Conservation (phyloP, 2,329 filamentous ascomycete genomes). For the Chaetothyriales sp. region DNA sequence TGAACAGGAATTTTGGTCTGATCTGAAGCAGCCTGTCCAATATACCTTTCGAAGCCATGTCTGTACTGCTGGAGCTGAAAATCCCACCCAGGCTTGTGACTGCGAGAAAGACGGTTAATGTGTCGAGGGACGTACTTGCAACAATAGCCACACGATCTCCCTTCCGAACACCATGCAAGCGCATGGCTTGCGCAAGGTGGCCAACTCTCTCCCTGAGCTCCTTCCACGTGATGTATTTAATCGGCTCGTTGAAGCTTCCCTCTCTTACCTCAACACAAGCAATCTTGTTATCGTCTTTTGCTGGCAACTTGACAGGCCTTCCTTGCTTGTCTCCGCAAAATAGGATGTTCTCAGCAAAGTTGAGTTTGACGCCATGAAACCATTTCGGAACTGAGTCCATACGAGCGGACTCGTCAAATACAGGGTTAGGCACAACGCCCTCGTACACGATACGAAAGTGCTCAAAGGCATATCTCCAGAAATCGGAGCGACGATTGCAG, state of each 20-base stretch:
- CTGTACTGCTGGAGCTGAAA: conserved; percentile 64
- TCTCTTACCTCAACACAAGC: conserved; percentile 53
- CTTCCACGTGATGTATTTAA: conserved; percentile 49
- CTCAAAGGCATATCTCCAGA: conserved; percentile 53
- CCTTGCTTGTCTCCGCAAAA: conserved; percentile 36
- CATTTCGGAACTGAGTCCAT: conserved; percentile 61
- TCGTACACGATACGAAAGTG: conserved; percentile 48
- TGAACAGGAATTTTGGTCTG: conserved; percentile 65
- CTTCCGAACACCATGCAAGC: conserved; percentile 48
- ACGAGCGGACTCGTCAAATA: conserved; percentile 55
- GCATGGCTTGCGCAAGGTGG: conserved; percentile 51
- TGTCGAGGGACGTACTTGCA: conserved; percentile 61
- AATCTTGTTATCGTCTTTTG: conserved; percentile 58
- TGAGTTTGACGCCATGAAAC: conserved; percentile 62
- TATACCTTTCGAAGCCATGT: conserved; percentile 70
- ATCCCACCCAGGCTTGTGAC: conserved; percentile 57
- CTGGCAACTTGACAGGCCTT: conserved; percentile 23
- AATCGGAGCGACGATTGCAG: conserved; percentile 45
- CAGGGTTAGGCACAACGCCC: conserved; percentile 35
- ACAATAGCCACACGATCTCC: conserved; percentile 67
- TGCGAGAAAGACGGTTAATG: conserved; percentile 57
- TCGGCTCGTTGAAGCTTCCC: conserved; percentile 21
- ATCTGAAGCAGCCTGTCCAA: conserved; percentile 63
- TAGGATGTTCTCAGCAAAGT: conserved; percentile 70
- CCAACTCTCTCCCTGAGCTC: conserved; percentile 49